Base-by-base conservation (phyloP, 495 filamentous ascomycete genomes). In the Annulohypoxylon nitens region DNA sequence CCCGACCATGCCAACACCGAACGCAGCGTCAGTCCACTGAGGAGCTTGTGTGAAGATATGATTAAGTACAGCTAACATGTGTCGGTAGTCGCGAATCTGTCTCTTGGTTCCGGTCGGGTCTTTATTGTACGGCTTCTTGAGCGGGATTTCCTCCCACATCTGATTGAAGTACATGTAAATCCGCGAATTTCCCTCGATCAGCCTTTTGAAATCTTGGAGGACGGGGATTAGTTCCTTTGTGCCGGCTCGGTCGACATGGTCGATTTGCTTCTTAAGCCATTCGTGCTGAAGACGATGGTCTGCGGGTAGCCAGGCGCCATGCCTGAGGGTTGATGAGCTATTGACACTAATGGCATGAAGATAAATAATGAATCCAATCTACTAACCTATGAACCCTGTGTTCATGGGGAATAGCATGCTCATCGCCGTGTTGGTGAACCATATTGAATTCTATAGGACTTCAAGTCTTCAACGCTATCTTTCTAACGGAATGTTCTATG, bases 81-180 rank as follows among this genome's bases (percentile, higher is more conserved):
- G 89, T 4, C 80, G 26, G 66, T 89, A 92, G 73, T 90, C 86
- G 4, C 87, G 84, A 58, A 93, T 88, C 76, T 92, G 87, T 11
- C 79, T 81, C 53, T 75, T 78, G 26, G 81, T 80, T 5, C 88
- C 89, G 2, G 87, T 89, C 0, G 90, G 89, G 67, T 92, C 89
- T 0, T 80, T 83, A 61, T 82, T 70, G 80, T 93, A 93, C 18
- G 85, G 85, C 14, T 83, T 77, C 66, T 84, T 85, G 41, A 74
- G 71, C 0, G 92, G 92, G 39, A 94, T 81, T 78, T 93, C 87
- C 23, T 86, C 81, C 81, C 92, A 92, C 91, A 93, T 93, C 66
- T 80, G 75, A 53, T 73, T 75, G 72, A 88, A 88, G 76, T 84
- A 83, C 85, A 88, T 87, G 71, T 82, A 84, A 23, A 87, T 79